Evolutionary conservation across 306 rosid genomes (phyloP), one percentile per base, ranked within the genome.

Genomic region (Lagenaria siceraria): DNA sequence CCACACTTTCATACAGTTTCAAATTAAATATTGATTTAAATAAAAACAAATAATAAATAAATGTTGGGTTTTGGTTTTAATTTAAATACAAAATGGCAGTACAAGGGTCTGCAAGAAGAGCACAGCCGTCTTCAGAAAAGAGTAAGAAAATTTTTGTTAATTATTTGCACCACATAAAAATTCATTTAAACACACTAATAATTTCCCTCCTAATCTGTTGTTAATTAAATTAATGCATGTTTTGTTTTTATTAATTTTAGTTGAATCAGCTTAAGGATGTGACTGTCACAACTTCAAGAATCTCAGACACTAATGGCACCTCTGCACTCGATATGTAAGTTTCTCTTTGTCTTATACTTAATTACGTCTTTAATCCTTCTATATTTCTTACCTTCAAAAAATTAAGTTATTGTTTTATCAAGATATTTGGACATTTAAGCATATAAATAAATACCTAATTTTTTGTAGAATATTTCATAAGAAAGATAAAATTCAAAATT

Each of bases 91-190:
- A 46, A 46, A 31, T 33, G 12, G 76, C 86, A 80, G 86, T 60
- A 79, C 40, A 78, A 77, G 58, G 81, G 78, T 27, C 17, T 69
- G 80, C 84, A 76, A 70, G 91, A 88, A 49, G 84, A 86, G 46
- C 84, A 80, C 76, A 63, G 55, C 5, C 77, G 15, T 29, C 85
- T 88, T 46, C 84, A 74, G 79, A 84, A 84, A 77, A 74, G 80
- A 75, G 89, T 88, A 80, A 80, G 86, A n/a, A 19, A 53, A 14
- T 56, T 75, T 4, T 65, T 43, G 0, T 19, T 1, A 68, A 68
- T 46, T 46, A 68, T 36, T n/a, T 38, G 27, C 19, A 21, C 48
- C 48, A 38, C 10, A 42, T 10, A 42, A 42, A 1, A 9, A 0
- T 42, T 42, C 48, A 42, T 42, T 42, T 33, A 33, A 5, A 33